Evolutionary conservation across 2,329 filamentous ascomycete genomes (phyloP).

Genomic region (Arachnopeziza araneosa): DNA sequence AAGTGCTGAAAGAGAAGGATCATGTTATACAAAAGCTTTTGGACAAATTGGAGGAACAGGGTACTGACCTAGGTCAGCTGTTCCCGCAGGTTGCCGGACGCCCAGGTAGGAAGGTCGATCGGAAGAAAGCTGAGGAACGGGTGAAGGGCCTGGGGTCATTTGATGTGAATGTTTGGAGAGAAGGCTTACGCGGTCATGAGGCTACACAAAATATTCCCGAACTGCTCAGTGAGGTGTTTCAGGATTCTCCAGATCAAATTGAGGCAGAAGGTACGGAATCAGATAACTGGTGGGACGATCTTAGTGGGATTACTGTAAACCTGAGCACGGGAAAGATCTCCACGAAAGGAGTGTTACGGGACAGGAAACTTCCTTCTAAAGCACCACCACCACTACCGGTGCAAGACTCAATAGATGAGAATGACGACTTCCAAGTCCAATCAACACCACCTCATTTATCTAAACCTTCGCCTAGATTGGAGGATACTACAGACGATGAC

Average conservation of each 20-base stretch:
- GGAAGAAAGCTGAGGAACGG: slow-evolving; percentile 28
- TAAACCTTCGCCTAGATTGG: slow-evolving; percentile 2
- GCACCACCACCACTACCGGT: background rate
- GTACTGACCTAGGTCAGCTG: slow-evolving; percentile 43
- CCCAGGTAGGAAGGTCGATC: slow-evolving; percentile 35
- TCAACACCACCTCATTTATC: slow-evolving; percentile 21
- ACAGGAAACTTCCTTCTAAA: background rate
- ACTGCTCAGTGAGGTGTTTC: slow-evolving; percentile 23
- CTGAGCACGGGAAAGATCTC: slow-evolving; percentile 15
- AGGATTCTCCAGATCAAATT: background rate
- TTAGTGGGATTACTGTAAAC: slow-evolving; percentile 23
- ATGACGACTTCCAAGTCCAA: slow-evolving; percentile 30
- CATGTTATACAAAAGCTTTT: slow-evolving; percentile 47
- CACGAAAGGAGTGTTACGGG: slow-evolving; percentile 9
- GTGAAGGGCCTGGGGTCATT: slow-evolving; percentile 45
- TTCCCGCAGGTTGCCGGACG: slow-evolving; percentile 40
- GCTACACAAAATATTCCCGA: slow-evolving; percentile 7
- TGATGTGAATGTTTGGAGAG: slow-evolving; percentile 29
- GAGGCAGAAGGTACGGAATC: background rate
- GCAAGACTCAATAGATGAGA: slow-evolving; percentile 13
- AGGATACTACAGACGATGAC: slow-evolving; percentile 22
- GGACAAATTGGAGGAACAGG: slow-evolving; percentile 47
- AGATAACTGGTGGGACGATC: slow-evolving; percentile 26
- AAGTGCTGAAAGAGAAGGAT: slow-evolving; percentile 46
- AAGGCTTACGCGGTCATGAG: slow-evolving; percentile 1